Evolutionary conservation across 2,329 filamentous ascomycete genomes (phyloP).

Genomic region (Aspergillus ruber): DNA sequence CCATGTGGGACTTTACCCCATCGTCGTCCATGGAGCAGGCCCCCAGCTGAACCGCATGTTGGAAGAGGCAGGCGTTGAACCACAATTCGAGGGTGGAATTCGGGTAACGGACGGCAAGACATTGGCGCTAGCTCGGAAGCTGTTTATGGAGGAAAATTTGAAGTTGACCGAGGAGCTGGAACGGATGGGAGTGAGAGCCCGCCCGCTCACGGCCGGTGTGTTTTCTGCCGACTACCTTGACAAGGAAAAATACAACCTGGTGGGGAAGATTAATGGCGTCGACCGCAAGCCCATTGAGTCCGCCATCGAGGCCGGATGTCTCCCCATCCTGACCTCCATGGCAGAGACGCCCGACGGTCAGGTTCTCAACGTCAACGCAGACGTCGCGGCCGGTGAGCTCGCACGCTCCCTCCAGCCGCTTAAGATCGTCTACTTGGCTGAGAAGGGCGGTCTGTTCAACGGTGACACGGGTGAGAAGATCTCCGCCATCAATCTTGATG

Average conservation of each 20-base stretch:
- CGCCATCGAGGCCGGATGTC: constrained; percentile 81
- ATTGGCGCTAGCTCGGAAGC: constrained; percentile 77
- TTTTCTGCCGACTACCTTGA: constrained; percentile 92
- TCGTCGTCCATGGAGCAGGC: constrained; percentile 91
- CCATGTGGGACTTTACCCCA: constrained; percentile 88
- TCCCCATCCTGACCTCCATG: constrained; percentile 94
- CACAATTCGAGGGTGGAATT: constrained; percentile 93
- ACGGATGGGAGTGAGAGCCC: constrained; percentile 78
- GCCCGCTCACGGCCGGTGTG: constrained; percentile 82
- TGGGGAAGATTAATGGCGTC: constrained; percentile 91
- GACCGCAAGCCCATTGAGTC: constrained; percentile 86
- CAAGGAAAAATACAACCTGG: constrained; percentile 91
- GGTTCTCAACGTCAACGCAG: constrained; percentile 94
- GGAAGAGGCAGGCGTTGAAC: constrained; percentile 85
- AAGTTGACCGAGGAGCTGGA: constrained; percentile 87
- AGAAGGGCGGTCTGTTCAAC: constrained; percentile 94
- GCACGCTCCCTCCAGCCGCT: constrained; percentile 82
- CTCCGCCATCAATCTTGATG: constrained; percentile 92
- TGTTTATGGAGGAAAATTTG: constrained; percentile 93
- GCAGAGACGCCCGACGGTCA: constrained; percentile 87
- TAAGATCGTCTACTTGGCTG: constrained; percentile 97
- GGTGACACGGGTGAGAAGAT: constrained; percentile 92
- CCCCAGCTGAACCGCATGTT: constrained; percentile 91
- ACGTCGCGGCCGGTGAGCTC: constrained; percentile 90
- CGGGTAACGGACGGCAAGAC: constrained; percentile 94